These are phyloP conservation scores for Kwoniella pini DNA, from an alignment of 768 basidiomycete species.

Conservation along the genomic window DNA sequence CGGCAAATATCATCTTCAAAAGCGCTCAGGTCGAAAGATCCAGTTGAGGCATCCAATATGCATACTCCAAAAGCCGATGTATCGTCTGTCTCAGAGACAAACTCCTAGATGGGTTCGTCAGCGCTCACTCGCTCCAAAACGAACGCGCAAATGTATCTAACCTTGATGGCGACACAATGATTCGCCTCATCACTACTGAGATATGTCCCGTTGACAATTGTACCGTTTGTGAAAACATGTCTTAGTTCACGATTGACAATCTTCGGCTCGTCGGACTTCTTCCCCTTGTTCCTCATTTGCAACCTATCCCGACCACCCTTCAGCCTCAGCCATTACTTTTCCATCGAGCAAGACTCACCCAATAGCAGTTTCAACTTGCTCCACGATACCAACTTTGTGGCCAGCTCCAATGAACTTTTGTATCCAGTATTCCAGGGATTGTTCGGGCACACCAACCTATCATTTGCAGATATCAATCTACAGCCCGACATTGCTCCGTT, in stretches of 20 bases:
- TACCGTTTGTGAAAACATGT: conserved; percentile 95
- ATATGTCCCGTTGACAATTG: conserved; percentile 84
- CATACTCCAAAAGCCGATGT: conserved; percentile 76
- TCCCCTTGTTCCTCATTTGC: conserved; percentile 79
- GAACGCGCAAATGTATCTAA: conserved; percentile 24
- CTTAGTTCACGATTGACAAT: conserved; percentile 89
- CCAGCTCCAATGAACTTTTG: conserved; percentile 55
- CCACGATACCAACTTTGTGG: conserved; percentile 75
- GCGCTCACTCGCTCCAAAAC: not conserved
- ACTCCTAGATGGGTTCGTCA: conserved; percentile 7
- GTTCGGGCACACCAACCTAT: conserved; percentile 93
- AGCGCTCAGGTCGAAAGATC: conserved; percentile 84
- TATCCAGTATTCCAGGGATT: conserved; percentile 73
- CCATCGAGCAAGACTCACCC: conserved; percentile 58
- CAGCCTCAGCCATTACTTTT: no score
- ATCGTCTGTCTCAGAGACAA: conserved; percentile 6
- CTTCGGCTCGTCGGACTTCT: conserved; percentile 52
- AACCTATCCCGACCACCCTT: conserved; percentile 57
- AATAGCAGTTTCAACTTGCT: conserved; percentile 94
- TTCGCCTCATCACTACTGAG: conserved; percentile 90
- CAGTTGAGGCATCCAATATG: conserved; percentile 90
- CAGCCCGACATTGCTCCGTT: no score
- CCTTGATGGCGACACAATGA: conserved; percentile 87
- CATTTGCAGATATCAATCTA: not conserved
- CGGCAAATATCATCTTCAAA: conserved; percentile 90